Evolutionary conservation across 768 basidiomycete genomes (phyloP).

Genomic region (Dioszegia crocea): DNA sequence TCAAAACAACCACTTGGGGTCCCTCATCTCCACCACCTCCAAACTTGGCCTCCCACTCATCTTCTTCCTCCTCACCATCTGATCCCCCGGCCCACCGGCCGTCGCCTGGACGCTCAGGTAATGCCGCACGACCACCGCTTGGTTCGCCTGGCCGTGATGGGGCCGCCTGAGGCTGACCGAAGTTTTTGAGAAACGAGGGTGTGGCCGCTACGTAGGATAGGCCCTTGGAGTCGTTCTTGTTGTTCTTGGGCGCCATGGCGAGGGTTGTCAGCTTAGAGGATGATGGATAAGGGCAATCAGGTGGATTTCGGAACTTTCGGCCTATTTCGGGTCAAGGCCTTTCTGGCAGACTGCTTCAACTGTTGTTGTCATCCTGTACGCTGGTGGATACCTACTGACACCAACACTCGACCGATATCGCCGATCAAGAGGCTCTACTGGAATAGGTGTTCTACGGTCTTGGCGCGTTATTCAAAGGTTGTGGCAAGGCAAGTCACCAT

Average conservation of each 20-base stretch:
- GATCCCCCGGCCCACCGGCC: slow-evolving; percentile 45
- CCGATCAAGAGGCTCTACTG: no score
- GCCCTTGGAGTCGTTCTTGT: slow-evolving; percentile 11
- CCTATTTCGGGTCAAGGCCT: no score
- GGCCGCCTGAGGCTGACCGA: slow-evolving; percentile 17
- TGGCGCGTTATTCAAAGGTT: no score
- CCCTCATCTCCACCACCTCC: slow-evolving; percentile 63
- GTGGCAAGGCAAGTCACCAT: no score
- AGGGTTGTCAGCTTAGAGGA: background rate
- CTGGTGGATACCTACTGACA: no score
- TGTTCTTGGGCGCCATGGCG: slow-evolving; percentile 11
- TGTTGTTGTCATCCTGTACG: no score
- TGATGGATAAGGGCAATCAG: background rate
- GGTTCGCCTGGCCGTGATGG: slow-evolving; percentile 6
- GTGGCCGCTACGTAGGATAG: slow-evolving; percentile 23
- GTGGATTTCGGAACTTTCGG: background rate
- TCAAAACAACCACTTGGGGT: slow-evolving; percentile 84
- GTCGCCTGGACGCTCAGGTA: slow-evolving; percentile 42
- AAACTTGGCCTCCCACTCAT: slow-evolving; percentile 56
- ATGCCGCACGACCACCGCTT: slow-evolving; percentile 21
- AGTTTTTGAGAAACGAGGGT: slow-evolving; percentile 29
- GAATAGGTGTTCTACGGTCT: no score
- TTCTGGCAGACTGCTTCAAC: no score
- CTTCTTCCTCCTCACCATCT: slow-evolving; percentile 52
- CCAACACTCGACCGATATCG: no score